Base-by-base conservation (phyloP, 2,329 filamentous ascomycete genomes). In the Daldinia sp. region DNA sequence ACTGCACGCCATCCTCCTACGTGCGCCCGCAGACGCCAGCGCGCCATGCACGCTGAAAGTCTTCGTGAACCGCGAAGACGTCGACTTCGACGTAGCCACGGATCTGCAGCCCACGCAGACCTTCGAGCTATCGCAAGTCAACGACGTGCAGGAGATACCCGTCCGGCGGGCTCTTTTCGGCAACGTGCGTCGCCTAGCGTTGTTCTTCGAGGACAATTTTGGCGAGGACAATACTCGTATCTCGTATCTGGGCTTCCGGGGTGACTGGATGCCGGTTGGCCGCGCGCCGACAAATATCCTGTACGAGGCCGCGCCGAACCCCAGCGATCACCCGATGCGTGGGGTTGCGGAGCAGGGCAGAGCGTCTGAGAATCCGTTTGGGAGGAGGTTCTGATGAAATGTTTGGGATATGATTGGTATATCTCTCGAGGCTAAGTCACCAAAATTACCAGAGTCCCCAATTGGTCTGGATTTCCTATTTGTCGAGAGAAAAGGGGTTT, bases 201-300 rank as follows among this genome's bases (percentile, higher is more conserved):
- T 99, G 50, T 98, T 98, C 81, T 91, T 98, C 71, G 90, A 92
- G 71, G 92, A 97, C 76, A 99, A 98, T 75, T 97, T 94, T 78
- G 85, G 88, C 11, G 92, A 94, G 74, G 92, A 96, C 57, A 87
- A 90, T 57, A 94, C 92, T 43, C 84, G 88, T 49, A 76, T 98
- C 1, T 88, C 83, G 64, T 99, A 97, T 78, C 67, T 98, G 58
- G 95, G 92, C 0, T 98, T 99, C 81, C 94, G 92, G 79, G 95
- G 95, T 21, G 92, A 97, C 78, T 98, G 93, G 84, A 95, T 95
- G 86, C 88, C 89, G 75, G 78, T 96, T 73, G 95, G 90, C 47
- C 84, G 90, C 57, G 92, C 94, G 74, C 93, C 95, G 0, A 82
- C 90, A 5, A 93, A 90, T 70, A 94, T 98, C 71, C 73, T 97